Evolutionary conservation across 345 rosid species (phyloP), one percentile per base, ranked within the genome.

Genomic region (Citrus sp.): DNA sequence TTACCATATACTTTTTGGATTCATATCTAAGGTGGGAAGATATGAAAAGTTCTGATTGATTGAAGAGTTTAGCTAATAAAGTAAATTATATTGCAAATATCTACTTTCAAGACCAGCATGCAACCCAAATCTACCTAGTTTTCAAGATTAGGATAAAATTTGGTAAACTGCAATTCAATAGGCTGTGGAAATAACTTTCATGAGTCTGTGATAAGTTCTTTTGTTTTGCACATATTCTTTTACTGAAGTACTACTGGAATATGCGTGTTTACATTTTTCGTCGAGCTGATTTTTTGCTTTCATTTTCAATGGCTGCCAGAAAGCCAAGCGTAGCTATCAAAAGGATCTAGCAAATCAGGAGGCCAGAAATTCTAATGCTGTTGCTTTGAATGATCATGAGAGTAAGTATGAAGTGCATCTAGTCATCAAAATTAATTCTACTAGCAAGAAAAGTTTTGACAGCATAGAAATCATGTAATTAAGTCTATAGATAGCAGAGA

Each of bases 251-350:
- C 34, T 3, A 6, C 22, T 51, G 56, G n/a, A 27, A 32, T 24
- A 32, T 51, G 63, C 2, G 10, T 65, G 42, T 35, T 13, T 67
- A 67, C 10, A 8, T 55, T 14, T 76, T 10, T 42, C 12, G 18
- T 35, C 22, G 25, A 24, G 73, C 60, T 34, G 28, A 58, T 55
- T 76, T 9, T 83, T 58, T 78, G 37, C 42, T 58, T 42, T 55
- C 28, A 54, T 51, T 40, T 30, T 55, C 8, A 60, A 65, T 60
- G 27, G 76, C 1, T 87, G 46, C 81, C 88, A 96, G 99, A 96
- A 94, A 94, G 99, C 98, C 30, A 89, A 91, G 75, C 92, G 88
- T 61, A 90, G 97, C 87, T 96, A 96, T 85, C 99, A 96, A 87
- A 92, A 94, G 84, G 99, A 94, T 77, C 83, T 94, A 19, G 94